phyloP scores from a whole-genome alignment of 1,139 yeast genomes.

The Sugiyamaella neomexicana region DNA sequence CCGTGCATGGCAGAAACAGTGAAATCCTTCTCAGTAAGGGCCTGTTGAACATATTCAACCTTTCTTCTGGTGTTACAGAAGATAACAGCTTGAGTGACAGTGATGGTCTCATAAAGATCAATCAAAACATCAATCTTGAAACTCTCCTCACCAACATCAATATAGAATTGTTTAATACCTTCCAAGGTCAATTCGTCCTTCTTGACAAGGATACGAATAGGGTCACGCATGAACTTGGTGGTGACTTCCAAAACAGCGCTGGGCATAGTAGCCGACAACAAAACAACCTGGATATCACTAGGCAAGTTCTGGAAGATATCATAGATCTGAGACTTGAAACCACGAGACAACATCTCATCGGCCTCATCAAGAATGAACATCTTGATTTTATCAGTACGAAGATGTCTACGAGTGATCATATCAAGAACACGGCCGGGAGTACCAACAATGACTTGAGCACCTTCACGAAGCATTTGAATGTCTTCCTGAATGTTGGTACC shows the following conservation, averaged over 20 bases:
- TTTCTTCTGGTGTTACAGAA: slow-evolving; percentile 99
- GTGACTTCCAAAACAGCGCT: slow-evolving; percentile 95
- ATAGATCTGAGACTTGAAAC: slow-evolving; percentile 97
- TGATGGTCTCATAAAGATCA: slow-evolving; percentile 95
- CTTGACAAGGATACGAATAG: slow-evolving; percentile 95
- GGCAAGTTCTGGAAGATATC: slow-evolving; percentile 94
- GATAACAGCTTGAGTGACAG: slow-evolving; percentile 98
- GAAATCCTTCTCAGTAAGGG: slow-evolving; percentile 82
- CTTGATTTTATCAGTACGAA: slow-evolving; percentile 86
- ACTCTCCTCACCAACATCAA: slow-evolving; percentile 90
- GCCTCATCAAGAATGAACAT: slow-evolving; percentile 99
- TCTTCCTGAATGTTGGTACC: slow-evolving; percentile 94
- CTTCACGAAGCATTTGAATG: slow-evolving; percentile 85
- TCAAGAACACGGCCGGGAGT: slow-evolving; percentile 99
- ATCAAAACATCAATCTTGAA: slow-evolving; percentile 94
- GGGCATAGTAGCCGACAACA: slow-evolving; percentile 97
- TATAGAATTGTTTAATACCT: slow-evolving; percentile 96
- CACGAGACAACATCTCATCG: slow-evolving; percentile 96
- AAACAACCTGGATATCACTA: slow-evolving; percentile 92
- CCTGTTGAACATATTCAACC: slow-evolving; percentile 91
- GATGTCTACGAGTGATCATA: slow-evolving; percentile 92
- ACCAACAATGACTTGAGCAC: slow-evolving; percentile 97
- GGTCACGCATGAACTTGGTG: slow-evolving; percentile 95
- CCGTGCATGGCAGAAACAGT: slow-evolving; percentile 98
- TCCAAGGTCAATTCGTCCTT: slow-evolving; percentile 97